Base-by-base conservation (phyloP, 164 flowering plant species). In the Aristolochia californica region DNA sequence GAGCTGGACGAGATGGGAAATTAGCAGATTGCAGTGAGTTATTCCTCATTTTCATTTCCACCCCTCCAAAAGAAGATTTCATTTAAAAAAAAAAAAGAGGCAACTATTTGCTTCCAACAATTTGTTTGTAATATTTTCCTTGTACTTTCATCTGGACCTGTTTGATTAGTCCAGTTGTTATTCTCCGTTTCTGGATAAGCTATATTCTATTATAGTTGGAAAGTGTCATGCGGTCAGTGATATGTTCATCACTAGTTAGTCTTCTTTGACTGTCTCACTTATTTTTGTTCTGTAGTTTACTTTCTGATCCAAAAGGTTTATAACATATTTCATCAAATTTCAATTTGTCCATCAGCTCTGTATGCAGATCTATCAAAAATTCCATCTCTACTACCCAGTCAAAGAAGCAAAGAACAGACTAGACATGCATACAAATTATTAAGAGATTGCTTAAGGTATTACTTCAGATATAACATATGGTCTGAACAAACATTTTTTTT, bases 1-100 rank as follows among this genome's bases (percentile, higher is more conserved):
- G 98, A 58, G 98, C 98, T 66, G 98, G 98, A 64, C 79, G 98
- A 69, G 98, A 91, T 78, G 96, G 96, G 5, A 79, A 84, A 66
- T 70, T 78, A 62, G 85, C 98, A 54, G 85, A 88, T 45, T 91
- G 98, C 75, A 72, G 96, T 88, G 64, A 70, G 85, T 75, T 62
- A 13, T 45, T 20, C 40, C 40, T 34, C 40, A 2, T 34, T 2
- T 34, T 34, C 40, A 34, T 34, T 34, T 34, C 10, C 40, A 5
- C 40, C 40, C 40, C 10, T 7, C 7, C 7, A 34, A 7, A 2
- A 8, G 0, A 34, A 34, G 10, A 3, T 38, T 38, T 30, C n/a
- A n/a, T n/a, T n/a, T n/a, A n/a, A n/a, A n/a, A n/a, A n/a, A n/a
- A n/a, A n/a, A n/a, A n/a, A n/a, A n/a, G n/a, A n/a, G n/a, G n/a